phyloP scores from a whole-genome alignment of 257 asterid species.

The Solanum habrochaites region DNA sequence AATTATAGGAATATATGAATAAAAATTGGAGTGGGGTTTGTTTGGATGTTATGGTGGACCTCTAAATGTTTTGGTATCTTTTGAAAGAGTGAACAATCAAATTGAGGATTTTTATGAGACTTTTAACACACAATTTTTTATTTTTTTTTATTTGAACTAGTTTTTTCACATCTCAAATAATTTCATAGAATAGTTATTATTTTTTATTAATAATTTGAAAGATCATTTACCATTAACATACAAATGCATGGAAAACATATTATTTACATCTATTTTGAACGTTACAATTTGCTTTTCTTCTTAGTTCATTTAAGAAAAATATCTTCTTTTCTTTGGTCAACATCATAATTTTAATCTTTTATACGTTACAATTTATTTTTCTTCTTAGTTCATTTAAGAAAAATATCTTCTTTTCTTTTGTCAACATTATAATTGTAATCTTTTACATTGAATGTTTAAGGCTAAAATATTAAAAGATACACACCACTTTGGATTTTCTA shows the following conservation, averaged over 20 bases:
- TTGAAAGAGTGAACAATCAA: neutral
- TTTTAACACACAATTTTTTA: neutral
- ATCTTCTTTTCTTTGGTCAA: neutral
- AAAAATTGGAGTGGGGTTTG: constrained; percentile 5
- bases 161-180: rapidly evolving
- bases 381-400: neutral
- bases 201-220: neutral
- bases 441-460: neutral
- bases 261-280: neutral
- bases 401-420: neutral
- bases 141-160: neutral
- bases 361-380: neutral
- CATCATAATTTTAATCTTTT: too few species aligned
- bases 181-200: neutral
- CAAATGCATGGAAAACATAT: neutral
- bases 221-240: neutral
- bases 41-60: constrained; percentile 10
- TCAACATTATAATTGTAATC: too few species aligned
- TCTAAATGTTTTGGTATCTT: constrained; percentile 15
- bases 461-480: neutral
- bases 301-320: neutral
- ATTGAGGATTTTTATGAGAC: neutral
- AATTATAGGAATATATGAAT: neutral
- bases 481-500: neutral
- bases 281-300: neutral